These are phyloP conservation scores for Chrysanthemum seticuspe DNA, from an alignment of 129 eudicot species.

Conservation along the genomic window DNA sequence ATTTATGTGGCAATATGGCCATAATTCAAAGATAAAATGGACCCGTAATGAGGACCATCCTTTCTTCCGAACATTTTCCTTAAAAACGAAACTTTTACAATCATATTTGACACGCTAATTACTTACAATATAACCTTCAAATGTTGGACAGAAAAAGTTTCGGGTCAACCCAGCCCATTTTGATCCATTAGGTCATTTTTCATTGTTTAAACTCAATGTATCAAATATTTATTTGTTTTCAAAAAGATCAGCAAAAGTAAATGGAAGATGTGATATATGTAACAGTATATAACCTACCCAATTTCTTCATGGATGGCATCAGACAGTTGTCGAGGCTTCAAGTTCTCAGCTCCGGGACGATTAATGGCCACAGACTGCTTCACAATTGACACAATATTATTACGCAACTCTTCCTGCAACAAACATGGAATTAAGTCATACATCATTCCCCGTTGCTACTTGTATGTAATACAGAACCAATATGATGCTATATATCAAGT, in stretches of 20 bases:
- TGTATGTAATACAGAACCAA: neutral
- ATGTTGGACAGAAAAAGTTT: no score
- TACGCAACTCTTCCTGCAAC: conserved; percentile 77
- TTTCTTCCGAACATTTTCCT: no score
- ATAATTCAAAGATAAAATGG: neutral
- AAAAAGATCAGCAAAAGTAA: neutral
- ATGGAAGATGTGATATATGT: neutral
- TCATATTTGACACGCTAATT: no score
- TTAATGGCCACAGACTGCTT: conserved; percentile 70
- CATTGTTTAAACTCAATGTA: no score
- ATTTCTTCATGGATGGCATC: conserved; percentile 88
- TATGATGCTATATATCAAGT: no score
- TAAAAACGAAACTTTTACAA: no score
- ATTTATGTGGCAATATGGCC: neutral
- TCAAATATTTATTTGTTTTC: no score
- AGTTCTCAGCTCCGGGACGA: conserved; percentile 69
- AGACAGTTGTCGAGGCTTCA: conserved; percentile 81
- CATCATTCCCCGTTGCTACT: no score
- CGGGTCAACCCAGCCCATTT: no score
- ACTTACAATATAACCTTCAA: no score
- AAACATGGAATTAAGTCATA: neutral
- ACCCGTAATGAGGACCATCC: no score
- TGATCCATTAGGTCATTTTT: no score
- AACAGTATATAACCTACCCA: conserved; percentile 48
- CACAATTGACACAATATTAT: conserved; percentile 52